Base-by-base conservation (phyloP, 1,139 yeast genomes). In the Kodamaea sp. region DNA sequence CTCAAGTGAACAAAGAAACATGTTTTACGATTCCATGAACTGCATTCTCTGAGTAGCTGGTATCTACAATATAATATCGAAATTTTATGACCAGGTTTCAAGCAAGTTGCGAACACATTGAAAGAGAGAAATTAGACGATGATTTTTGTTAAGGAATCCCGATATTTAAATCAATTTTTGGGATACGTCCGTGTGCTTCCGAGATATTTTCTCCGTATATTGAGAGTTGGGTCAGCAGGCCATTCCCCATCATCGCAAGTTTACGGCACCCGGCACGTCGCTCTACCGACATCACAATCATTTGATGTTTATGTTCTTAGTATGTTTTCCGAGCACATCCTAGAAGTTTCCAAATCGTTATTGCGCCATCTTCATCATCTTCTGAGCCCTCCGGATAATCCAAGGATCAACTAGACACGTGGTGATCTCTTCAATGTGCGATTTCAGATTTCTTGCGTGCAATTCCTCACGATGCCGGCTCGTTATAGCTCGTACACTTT, bases 401-500 rank as follows among this genome's bases (percentile, higher is more conserved):
- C 50, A 48, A 3, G 44, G 45, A 25, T 46, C 53, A 3, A 36
- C 26, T 15, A 43, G 31, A 27, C 43, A 38, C 10, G 43, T 31
- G 6, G 22, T 12, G 10, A 43, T 23, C 7, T 32, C 29, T 3
- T 12, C 28, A 3, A 29, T 24, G 15, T 30, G 5, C 4, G 12
- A 35, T 3, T 7, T 20, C 6, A 4, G 20, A 4, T 12, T 8
- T 5, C 20, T 15, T 15, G 24, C 29, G 3, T 26, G 24, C 45
- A 37, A 39, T 24, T 37, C 41, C 20, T 32, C 27, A 20, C 48
- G 34, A 29, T 46, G 47, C 29, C 26, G 31, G 6, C 32, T 4
- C 7, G 50, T 60, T 32, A 54, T 34, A 3, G 43, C 39, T 25
- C 44, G 36, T 5, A 55, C 51, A n/a, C 38, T 38, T 9, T 49